phyloP scores from a whole-genome alignment of 257 asterid genomes.

The Fraxinus anomala region DNA sequence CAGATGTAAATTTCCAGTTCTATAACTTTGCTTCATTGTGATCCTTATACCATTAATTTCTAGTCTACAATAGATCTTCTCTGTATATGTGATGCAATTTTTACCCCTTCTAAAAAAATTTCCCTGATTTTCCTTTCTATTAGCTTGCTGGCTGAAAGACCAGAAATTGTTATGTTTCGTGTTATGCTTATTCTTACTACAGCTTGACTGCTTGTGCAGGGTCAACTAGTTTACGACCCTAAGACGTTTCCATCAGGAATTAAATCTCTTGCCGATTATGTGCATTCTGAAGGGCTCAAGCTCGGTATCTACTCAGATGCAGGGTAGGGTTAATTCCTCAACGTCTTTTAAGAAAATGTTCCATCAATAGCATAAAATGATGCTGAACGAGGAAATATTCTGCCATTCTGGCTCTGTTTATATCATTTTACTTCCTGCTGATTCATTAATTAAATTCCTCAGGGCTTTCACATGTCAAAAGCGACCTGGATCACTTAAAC shows the following conservation, averaged over 20 bases:
- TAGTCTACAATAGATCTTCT: conserved; percentile 13
- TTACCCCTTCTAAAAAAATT: not conserved
- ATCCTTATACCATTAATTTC: conserved; percentile 2
- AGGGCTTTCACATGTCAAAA: conserved; percentile 86
- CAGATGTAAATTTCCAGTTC: conserved; percentile 46
- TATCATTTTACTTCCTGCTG: conserved; percentile 27
- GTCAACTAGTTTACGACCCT: conserved; percentile 64
- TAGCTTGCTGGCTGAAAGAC: not conserved
- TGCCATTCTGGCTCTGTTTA: not conserved
- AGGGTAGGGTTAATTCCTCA: conserved; percentile 59
- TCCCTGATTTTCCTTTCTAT: not conserved
- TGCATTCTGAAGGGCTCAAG: conserved; percentile 87
- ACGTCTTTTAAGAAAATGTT: conserved; percentile 23
- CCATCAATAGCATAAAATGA: conserved; percentile 2
- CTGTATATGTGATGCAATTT: not conserved
- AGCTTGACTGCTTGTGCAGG: conserved; percentile 49
- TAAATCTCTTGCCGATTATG: conserved; percentile 84
- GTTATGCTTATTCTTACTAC: conserved; percentile 17
- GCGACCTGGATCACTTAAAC: conserved; percentile 88
- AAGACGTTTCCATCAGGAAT: conserved; percentile 85
- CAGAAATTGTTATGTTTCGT: not conserved
- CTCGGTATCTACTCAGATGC: conserved; percentile 98
- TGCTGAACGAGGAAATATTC: not conserved
- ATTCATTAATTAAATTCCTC: conserved; percentile 29
- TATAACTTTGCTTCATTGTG: conserved; percentile 8